Conservation (phyloP, 371 early-diverging fungal species). For the Apophysomyces elegans region DNA sequence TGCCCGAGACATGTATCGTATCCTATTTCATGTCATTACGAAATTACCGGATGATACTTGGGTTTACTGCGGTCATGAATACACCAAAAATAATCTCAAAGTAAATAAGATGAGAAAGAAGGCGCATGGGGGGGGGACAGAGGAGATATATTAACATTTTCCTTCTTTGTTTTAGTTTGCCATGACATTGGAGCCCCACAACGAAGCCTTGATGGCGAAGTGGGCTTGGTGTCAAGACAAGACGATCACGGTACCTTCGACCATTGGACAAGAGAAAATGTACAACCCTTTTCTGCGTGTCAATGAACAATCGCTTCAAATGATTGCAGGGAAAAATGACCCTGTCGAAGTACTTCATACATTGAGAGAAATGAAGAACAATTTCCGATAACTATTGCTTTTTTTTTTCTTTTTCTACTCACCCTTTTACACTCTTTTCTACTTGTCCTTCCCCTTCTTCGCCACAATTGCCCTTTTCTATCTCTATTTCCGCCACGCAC, state of each 20-base stretch:
- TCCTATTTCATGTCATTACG: constrained; percentile 74
- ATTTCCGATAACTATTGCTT: constrained; percentile 17
- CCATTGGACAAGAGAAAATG: constrained; percentile 83
- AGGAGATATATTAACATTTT: neutral
- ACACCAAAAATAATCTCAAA: constrained; percentile 44
- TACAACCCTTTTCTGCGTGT: constrained; percentile 92
- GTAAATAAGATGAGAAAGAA: constrained; percentile 18
- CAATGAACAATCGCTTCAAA: constrained; percentile 69
- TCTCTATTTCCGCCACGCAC: neutral
- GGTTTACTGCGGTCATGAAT: constrained; percentile 93
- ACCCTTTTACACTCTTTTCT: neutral
- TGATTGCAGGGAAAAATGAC: constrained; percentile 63
- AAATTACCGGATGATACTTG: constrained; percentile 83
- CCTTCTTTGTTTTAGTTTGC: constrained; percentile 41
- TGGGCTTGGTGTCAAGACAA: constrained; percentile 61
- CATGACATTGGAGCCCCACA: constrained; percentile 51
- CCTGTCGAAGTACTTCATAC: constrained; percentile 80
- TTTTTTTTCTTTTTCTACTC: neutral
- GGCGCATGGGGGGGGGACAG: neutral
- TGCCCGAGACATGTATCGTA: constrained; percentile 83
- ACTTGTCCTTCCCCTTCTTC: neutral
- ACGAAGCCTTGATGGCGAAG: constrained; percentile 55
- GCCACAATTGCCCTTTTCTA: neutral
- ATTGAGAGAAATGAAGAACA: constrained; percentile 79
- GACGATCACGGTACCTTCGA: constrained; percentile 79